Evolutionary conservation across 345 rosid species (phyloP).

Genomic region (Populus ilicifolia): DNA sequence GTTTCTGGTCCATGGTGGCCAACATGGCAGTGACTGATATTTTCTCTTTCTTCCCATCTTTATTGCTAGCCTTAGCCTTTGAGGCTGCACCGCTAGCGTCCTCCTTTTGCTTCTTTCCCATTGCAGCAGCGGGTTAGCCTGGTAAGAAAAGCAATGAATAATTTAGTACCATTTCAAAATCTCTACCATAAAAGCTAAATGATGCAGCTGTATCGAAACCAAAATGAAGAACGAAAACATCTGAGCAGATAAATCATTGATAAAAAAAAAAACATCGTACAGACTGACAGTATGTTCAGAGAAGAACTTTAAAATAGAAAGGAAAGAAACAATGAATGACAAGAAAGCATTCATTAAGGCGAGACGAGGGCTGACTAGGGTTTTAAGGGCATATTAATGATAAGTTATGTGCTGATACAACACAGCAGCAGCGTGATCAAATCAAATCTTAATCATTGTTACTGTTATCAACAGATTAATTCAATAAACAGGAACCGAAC

Average conservation of each 20-base stretch:
- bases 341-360: slow-evolving; percentile 8
- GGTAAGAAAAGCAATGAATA: neutral
- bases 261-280: neutral
- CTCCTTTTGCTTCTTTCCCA: slow-evolving; percentile 78
- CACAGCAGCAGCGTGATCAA: neutral
- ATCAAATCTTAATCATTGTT: neutral
- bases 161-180: no score
- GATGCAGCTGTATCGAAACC: no score
- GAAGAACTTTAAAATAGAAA: neutral
- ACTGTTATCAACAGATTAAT: neutral
- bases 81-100: slow-evolving; percentile 38
- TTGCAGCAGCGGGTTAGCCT: slow-evolving; percentile 18
- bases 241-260: no score
- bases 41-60: slow-evolving; percentile 62
- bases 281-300: neutral
- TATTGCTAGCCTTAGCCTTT: slow-evolving; percentile 49
- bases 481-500: neutral
- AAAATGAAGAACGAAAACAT: no score
- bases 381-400: neutral
- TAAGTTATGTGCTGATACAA: neutral
- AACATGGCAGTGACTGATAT: slow-evolving; percentile 75
- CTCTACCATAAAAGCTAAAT: no score
- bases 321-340: no score
- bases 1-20: slow-evolving; percentile 78
- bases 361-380: slow-evolving; percentile 42